Evolutionary conservation across 306 rosid genomes (phyloP).

Genomic region (Pyrus betulifolia): DNA sequence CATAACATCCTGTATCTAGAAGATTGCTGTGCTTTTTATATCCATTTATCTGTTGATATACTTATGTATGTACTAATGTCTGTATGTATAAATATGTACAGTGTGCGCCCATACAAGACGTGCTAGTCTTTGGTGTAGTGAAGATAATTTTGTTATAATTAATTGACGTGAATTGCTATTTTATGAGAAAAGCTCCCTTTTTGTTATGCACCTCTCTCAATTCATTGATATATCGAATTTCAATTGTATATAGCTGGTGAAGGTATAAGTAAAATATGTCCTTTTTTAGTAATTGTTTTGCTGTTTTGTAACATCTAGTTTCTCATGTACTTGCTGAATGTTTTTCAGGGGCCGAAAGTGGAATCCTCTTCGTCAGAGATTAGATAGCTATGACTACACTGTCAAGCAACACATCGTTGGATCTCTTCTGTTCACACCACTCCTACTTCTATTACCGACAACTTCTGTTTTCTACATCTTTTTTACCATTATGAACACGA

Average conservation of each 20-base stretch:
- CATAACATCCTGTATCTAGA: not conserved
- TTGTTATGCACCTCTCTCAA: not conserved
- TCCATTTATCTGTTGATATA: not conserved
- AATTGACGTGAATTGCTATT: not conserved
- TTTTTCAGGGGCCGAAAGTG: constrained; percentile 84
- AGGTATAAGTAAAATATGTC: not conserved
- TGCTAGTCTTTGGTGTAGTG: not conserved
- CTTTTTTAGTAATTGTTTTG: not conserved
- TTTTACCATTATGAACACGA: constrained; percentile 63
- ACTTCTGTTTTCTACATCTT: constrained; percentile 87
- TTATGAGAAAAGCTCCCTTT: not conserved
- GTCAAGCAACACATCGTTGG: constrained; percentile 90
- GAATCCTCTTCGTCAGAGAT: constrained; percentile 93
- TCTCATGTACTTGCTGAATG: constrained; percentile 15
- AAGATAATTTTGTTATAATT: not conserved
- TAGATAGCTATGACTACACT: constrained; percentile 87
- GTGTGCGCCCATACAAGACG: not conserved
- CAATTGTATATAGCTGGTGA: not conserved
- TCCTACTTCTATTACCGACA: constrained; percentile 76
- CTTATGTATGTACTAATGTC: not conserved
- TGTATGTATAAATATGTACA: not conserved
- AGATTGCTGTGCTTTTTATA: not conserved
- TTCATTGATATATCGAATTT: not conserved
- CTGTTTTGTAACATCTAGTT: not conserved
- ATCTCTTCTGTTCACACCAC: constrained; percentile 77